These are phyloP conservation scores for Penicillium sp. DNA, from an alignment of 2,329 filamentous ascomycete genomes.

Conservation along the genomic window DNA sequence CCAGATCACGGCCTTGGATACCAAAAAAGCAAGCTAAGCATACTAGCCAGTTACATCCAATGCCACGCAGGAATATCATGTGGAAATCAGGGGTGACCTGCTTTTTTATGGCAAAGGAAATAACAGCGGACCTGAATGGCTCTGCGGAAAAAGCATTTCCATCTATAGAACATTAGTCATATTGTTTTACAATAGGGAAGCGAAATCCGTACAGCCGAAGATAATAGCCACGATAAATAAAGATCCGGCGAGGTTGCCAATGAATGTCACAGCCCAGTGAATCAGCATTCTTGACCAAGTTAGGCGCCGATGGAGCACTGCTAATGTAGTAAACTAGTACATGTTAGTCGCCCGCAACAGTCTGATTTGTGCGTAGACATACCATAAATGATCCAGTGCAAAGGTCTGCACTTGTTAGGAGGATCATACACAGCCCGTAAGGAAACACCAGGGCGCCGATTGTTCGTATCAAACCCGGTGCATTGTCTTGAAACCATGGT, in stretches of 20 bases:
- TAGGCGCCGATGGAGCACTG: conserved; percentile 38
- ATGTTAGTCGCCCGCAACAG: neutral
- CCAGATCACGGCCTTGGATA: conserved; percentile 44
- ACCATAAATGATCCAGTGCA: conserved; percentile 44
- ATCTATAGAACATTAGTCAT: conserved; percentile 23
- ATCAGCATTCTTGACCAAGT: conserved; percentile 30
- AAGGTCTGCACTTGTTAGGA: conserved; percentile 44
- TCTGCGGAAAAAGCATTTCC: conserved; percentile 41
- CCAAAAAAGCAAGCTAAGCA: conserved; percentile 43
- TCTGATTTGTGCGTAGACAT: neutral
- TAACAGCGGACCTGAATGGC: conserved; percentile 39
- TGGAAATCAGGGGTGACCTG: conserved; percentile 44
- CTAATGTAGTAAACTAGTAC: conserved; percentile 38
- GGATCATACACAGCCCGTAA: conserved; percentile 43
- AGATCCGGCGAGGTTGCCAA: conserved; percentile 43
- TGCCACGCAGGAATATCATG: conserved; percentile 47
- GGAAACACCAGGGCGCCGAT: conserved; percentile 43
- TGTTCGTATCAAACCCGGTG: conserved; percentile 41
- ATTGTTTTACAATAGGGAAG: neutral
- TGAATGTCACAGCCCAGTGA: conserved; percentile 43
- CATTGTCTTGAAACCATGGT: conserved; percentile 44
- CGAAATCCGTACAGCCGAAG: conserved; percentile 37
- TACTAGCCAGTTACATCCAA: conserved; percentile 53
- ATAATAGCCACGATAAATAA: conserved; percentile 44
- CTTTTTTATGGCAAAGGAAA: conserved; percentile 44